Percentiles rank a stretch among this genome's conserved stretches.
Conservation (phyloP, 345 rosid genomes). For the Microcos paniculata region DNA sequence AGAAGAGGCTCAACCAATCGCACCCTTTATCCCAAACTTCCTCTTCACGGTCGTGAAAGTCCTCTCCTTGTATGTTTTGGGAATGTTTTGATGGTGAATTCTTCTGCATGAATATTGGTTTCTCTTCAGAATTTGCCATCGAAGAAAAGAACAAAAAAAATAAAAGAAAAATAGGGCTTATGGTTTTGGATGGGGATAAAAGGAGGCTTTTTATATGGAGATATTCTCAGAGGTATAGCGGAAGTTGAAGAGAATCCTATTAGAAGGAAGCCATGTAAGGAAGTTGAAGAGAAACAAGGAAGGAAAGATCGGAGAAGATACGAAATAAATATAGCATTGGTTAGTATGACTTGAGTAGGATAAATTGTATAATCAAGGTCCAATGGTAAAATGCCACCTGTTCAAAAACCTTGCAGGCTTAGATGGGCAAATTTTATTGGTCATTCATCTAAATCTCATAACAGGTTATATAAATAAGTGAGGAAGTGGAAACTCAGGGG, state of each 20-base stretch:
- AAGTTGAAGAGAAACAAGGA: not conserved
- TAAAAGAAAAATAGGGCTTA: not conserved
- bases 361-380: not conserved
- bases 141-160: not conserved
- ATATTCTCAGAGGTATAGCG: not conserved
- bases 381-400: not conserved
- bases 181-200: not conserved
- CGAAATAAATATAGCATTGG: not conserved
- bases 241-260: not conserved
- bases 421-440: not conserved
- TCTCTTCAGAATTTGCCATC: not conserved
- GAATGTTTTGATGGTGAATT: not conserved
- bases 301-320: not conserved
- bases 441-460: not conserved
- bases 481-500: not conserved
- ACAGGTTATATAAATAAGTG: not conserved
- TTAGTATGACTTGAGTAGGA: not conserved
- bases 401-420: not conserved
- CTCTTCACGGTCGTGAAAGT: not conserved
- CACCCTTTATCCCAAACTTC: slow-evolving; percentile 19
- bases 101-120: slow-evolving; percentile 3
- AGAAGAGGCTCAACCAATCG: slow-evolving; percentile 35
- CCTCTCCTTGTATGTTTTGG: not conserved
- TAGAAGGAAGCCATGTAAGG: not conserved
- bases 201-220: not conserved